phyloP scores from a whole-genome alignment of 208 protist species.

The Lotmaria passim region DNA sequence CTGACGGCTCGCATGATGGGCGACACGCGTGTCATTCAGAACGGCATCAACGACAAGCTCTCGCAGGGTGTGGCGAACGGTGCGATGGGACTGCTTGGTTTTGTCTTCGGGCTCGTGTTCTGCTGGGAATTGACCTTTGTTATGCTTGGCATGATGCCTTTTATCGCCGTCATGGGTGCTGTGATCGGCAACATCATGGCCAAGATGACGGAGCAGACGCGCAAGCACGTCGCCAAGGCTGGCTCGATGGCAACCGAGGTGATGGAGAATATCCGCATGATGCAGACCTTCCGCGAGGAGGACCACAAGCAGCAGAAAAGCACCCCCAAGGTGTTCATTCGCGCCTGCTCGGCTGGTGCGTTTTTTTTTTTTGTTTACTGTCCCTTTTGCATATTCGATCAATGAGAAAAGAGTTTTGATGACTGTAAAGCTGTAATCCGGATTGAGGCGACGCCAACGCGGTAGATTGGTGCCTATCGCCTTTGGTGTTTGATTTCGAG shows the following conservation, averaged over 20 bases:
- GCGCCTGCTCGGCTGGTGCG: conserved; percentile 39
- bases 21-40: conserved; percentile 77
- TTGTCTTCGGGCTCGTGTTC: conserved; percentile 72
- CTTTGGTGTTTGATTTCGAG: not conserved
- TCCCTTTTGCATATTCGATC: too few species aligned
- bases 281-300: conserved; percentile 75
- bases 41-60: conserved; percentile 88
- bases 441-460: too few species aligned
- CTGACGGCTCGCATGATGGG: conserved; percentile 78
- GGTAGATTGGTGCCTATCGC: not conserved
- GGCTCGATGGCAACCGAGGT: conserved; percentile 84
- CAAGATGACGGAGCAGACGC: conserved; percentile 45
- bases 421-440: too few species aligned
- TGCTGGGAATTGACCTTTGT: conserved; percentile 80
- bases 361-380: too few species aligned
- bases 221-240: conserved; percentile 75
- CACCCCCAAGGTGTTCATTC: conserved; percentile 65
- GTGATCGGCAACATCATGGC: conserved; percentile 63
- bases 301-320: conserved; percentile 45
- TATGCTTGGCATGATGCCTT: conserved; percentile 76
- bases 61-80: conserved; percentile 64
- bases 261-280: conserved; percentile 71
- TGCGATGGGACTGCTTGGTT: conserved; percentile 72
- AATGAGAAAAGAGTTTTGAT: too few species aligned
- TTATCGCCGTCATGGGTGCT: conserved; percentile 60